Percentiles rank a stretch among this genome's conserved stretches.
Conservation (phyloP, 108 stramenopile genomes). For the Mediolabrus comicus region DNA sequence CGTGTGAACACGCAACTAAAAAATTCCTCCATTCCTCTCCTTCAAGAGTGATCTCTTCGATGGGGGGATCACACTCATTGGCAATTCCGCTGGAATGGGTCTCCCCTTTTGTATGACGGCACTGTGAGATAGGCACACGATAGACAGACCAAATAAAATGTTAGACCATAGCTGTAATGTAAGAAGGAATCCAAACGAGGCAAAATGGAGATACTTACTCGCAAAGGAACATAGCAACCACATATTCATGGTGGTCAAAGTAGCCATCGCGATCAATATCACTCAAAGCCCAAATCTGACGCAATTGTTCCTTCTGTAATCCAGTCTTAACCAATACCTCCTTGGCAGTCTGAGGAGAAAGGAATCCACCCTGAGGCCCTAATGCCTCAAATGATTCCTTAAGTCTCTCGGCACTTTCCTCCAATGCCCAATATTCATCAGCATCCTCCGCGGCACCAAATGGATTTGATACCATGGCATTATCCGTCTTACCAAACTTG, state of each 20-base stretch:
- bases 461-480: constrained; percentile 59
- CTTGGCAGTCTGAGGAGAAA: constrained; percentile 75
- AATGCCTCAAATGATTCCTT: constrained; percentile 66
- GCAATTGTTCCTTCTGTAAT: constrained; percentile 80
- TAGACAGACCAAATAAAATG: neutral
- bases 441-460: constrained; percentile 75
- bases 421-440: constrained; percentile 84
- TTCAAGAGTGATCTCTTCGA: constrained; percentile 52
- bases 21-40: neutral
- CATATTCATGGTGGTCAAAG: constrained; percentile 91
- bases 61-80: constrained; percentile 72
- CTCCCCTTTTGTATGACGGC: constrained; percentile 86
- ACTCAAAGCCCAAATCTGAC: constrained; percentile 91
- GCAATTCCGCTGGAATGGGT: constrained; percentile 79
- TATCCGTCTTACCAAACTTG: constrained; percentile 68
- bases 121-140: neutral
- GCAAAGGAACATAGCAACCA: constrained; percentile 91
- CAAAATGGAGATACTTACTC: constrained; percentile 20
- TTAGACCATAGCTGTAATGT: neutral
- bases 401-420: constrained; percentile 82
- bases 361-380: constrained; percentile 82
- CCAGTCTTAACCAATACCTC: constrained; percentile 87
- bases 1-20: no score
- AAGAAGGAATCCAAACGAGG: neutral
- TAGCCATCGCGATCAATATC: constrained; percentile 92